Evolutionary conservation across 2,329 filamentous ascomycete species (phyloP), one percentile per base, ranked within the genome.

Genomic region (Drechslerella dactyloides): DNA sequence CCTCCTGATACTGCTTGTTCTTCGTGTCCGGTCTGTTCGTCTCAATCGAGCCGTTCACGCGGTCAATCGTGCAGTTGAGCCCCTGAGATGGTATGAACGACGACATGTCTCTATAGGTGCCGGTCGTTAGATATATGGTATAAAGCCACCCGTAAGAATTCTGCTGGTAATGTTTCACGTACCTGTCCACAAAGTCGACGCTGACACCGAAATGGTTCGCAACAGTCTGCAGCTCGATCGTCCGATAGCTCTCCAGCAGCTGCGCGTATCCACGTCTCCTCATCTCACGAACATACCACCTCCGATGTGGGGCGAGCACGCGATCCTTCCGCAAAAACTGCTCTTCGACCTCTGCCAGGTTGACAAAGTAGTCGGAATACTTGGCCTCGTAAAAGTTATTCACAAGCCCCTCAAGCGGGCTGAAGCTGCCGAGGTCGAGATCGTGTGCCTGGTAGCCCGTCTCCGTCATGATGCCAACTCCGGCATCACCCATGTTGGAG

Each of bases 271-370:
- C 93, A 69, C 93, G 89, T 75, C 97, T 86, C 66, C 94, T 89
- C 94, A 99, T 99, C 84, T 99, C 94, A 57, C 94, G 90, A 76
- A 99, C 93, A 80, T 94, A 97, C 93, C 94, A 99, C 78, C 87
- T 88, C 80, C 91, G 90, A 83, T 99, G 94, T 84, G 99, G 94
- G 78, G 92, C 89, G 65, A 99, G 85, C 81, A 97, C 96, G 69
- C 94, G 90, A 79, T 99, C 94, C 79, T 94, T 91, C 76, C 88
- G 92, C 75, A 99, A 84, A 84, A 99, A 99, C 77, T 89, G 88
- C 81, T 96, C 91, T 83, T 99, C 94, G 0, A 97, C 94, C 10
- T 88, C 85, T 21, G 90, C 93, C 27, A 99, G 85, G 3, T 93
- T 90, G 76, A 88, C 85, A 84, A 99, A 99, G 84, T 97, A 97